Evolutionary conservation across 345 rosid genomes (phyloP).

Genomic region (Citrus cavaleriei): DNA sequence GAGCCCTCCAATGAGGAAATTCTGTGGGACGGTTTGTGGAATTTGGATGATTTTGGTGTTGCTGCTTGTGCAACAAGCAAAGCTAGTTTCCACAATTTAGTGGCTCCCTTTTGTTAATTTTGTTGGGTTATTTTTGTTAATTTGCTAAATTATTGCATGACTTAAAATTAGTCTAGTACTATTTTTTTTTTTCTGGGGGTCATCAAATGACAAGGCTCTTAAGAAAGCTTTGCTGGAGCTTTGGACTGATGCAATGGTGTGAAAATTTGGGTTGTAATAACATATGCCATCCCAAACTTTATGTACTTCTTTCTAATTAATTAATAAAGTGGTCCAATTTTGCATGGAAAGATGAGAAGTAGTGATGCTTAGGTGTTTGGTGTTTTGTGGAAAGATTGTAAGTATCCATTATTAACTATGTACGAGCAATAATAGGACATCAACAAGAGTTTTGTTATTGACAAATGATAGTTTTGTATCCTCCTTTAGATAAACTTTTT

Average conservation of each 20-base stretch:
- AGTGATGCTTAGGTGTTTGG: neutral
- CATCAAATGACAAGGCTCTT: slow-evolving; percentile 24
- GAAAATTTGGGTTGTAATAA: neutral
- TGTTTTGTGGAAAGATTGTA: neutral
- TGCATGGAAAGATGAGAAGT: neutral
- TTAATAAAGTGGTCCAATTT: slow-evolving; percentile 18
- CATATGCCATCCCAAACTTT: slow-evolving; percentile 7
- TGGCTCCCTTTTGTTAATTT: slow-evolving; percentile 44
- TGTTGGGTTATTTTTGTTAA: neutral
- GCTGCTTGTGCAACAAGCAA: slow-evolving; percentile 34
- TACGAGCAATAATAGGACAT: neutral
- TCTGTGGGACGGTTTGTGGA: slow-evolving; percentile 80
- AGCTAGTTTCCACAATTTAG: slow-evolving; percentile 38
- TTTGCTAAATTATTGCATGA: too few species aligned
- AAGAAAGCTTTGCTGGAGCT: slow-evolving; percentile 12
- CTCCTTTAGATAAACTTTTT: neutral
- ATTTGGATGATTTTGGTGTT: slow-evolving; percentile 51
- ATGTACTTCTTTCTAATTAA: neutral
- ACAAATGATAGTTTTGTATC: neutral
- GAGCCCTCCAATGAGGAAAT: slow-evolving; percentile 36
- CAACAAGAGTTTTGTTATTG: neutral
- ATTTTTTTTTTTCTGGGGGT: too few species aligned
- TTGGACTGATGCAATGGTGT: slow-evolving; percentile 15
- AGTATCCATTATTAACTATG: neutral
- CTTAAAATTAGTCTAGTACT: neutral